Evolutionary conservation across 2,329 filamentous ascomycete species (phyloP).

Genomic region (Fusarium albosuccineum): DNA sequence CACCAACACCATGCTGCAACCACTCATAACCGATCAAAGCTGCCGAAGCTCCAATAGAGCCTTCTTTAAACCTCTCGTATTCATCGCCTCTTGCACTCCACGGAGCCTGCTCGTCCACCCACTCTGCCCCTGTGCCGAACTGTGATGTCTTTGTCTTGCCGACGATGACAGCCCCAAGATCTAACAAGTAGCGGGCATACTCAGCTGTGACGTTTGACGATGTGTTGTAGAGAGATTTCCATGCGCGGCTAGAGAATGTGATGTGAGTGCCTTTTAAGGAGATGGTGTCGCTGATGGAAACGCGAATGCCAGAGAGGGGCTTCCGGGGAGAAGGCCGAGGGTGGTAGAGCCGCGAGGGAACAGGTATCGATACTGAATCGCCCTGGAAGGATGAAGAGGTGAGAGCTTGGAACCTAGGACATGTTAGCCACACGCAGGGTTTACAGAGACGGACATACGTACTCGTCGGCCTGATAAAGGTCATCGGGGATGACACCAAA

Average conservation of each 20-base stretch:
- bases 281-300: constrained; percentile 52
- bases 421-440: constrained; percentile 15
- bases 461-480: constrained; percentile 45
- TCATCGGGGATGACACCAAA: constrained; percentile 55
- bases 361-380: constrained; percentile 49
- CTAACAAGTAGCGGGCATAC: constrained; percentile 67
- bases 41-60: constrained; percentile 55
- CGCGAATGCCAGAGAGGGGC: constrained; percentile 54
- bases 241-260: constrained; percentile 69
- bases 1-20: constrained; percentile 54
- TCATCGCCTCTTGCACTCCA: constrained; percentile 63
- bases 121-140: constrained; percentile 60
- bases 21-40: constrained; percentile 57
- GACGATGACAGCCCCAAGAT: constrained; percentile 69
- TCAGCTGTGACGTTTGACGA: constrained; percentile 59
- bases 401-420: constrained; percentile 49
- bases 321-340: constrained; percentile 44
- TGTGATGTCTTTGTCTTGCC: constrained; percentile 67
- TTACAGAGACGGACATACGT: neutral
- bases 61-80: constrained; percentile 54
- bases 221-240: constrained; percentile 64
- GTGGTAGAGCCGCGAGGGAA: constrained; percentile 55
- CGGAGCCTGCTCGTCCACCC: constrained; percentile 56
- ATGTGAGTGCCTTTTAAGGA: constrained; percentile 65
- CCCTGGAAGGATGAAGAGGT: constrained; percentile 45